A percentile compares a stretch with the other conserved stretches of the same genome.
Conservation (phyloP, 495 filamentous ascomycete genomes). For the Daldinia caldariorum region DNA sequence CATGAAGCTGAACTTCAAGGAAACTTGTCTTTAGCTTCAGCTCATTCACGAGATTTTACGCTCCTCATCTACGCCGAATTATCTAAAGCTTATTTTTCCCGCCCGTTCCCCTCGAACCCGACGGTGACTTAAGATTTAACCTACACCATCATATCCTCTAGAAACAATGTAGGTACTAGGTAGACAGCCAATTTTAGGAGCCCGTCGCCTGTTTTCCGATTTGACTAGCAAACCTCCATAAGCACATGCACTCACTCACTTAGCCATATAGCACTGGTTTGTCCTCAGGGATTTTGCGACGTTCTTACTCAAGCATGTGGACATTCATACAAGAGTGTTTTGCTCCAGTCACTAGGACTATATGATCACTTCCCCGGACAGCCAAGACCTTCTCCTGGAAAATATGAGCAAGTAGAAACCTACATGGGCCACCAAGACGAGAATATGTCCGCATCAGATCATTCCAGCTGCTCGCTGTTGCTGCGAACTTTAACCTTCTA, state of each 20-base stretch:
- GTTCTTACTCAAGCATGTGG: neutral
- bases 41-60: neutral
- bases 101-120: neutral
- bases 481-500: constrained; percentile 13
- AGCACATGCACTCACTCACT: neutral
- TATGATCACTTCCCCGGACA: neutral
- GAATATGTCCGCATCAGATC: neutral
- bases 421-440: neutral
- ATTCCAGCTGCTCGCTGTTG: neutral
- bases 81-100: neutral
- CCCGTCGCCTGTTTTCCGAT: constrained; percentile 7
- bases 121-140: constrained; percentile 1
- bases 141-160: neutral
- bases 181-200: constrained; percentile 20
- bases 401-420: neutral
- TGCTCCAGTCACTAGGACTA: neutral
- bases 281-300: neutral
- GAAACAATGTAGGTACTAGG: neutral
- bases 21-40: neutral
- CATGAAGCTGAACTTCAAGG: neutral
- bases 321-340: neutral
- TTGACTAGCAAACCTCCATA: neutral
- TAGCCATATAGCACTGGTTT: neutral
- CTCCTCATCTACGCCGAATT: neutral
- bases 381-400: neutral